phyloP scores from a whole-genome alignment of 495 filamentous ascomycete genomes.

The Endocarpon pusillum region DNA sequence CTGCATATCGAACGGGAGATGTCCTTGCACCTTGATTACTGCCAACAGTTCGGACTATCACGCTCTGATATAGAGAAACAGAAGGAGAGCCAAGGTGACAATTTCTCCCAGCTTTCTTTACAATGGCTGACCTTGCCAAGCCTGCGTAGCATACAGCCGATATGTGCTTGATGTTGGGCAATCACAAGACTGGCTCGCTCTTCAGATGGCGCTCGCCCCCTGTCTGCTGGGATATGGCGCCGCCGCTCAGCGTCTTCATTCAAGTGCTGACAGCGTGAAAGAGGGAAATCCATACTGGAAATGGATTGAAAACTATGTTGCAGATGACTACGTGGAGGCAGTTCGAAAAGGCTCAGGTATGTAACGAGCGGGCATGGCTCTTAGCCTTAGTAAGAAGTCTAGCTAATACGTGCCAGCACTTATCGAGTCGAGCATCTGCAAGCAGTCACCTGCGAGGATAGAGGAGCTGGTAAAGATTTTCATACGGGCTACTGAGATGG shows the following conservation, averaged over 20 bases:
- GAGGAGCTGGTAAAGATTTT: conserved; percentile 74
- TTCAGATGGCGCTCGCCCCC: conserved; percentile 69
- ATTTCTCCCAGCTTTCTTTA: conserved; percentile 42
- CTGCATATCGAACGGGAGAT: conserved; percentile 64
- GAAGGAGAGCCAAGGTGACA: conserved; percentile 55
- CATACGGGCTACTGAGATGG: conserved; percentile 77
- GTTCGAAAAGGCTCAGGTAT: conserved; percentile 50
- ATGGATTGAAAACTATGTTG: conserved; percentile 79
- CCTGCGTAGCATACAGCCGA: conserved; percentile 37
- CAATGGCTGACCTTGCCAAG: conserved; percentile 28
- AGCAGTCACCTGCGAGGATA: conserved; percentile 54
- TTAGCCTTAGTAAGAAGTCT: background rate
- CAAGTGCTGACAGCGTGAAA: conserved; percentile 26
- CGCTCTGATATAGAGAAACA: conserved; percentile 52
- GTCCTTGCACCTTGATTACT: conserved; percentile 64
- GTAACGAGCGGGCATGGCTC: too few relatives aligned
- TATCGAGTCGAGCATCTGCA: conserved; percentile 49
- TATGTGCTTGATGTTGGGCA: conserved; percentile 81
- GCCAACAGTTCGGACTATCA: conserved; percentile 60
- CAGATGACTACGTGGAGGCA: conserved; percentile 55
- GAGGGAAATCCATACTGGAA: conserved; percentile 70
- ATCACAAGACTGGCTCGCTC: conserved; percentile 65
- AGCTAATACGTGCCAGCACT: conserved; percentile 33
- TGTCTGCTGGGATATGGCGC: conserved; percentile 76
- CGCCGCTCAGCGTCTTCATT: conserved; percentile 49